phyloP scores from a whole-genome alignment of 2,329 filamentous ascomycete species.

The Alternaria sp. region DNA sequence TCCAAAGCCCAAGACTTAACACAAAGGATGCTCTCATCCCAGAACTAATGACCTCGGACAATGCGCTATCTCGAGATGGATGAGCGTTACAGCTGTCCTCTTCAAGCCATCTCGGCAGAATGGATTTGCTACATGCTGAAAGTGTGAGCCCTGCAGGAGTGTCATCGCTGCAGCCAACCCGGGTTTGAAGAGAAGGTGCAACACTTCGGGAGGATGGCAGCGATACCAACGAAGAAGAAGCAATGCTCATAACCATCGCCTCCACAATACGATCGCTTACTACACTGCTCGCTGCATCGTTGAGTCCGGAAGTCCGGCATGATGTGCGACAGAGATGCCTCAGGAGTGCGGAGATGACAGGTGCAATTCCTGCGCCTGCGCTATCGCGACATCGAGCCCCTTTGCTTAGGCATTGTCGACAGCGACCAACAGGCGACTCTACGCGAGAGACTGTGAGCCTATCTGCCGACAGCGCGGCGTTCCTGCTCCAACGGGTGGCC shows the following conservation, averaged over 20 bases:
- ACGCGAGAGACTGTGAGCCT: not conserved
- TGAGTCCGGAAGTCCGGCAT: not conserved
- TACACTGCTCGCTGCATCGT: not conserved
- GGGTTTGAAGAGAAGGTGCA: not conserved
- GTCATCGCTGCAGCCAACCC: not conserved
- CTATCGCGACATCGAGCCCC: not conserved
- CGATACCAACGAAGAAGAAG: not conserved
- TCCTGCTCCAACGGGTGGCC: constrained; percentile 9
- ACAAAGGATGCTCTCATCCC: not conserved
- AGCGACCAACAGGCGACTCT: not conserved
- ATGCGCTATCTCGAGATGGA: not conserved
- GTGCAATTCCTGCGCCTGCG: not conserved
- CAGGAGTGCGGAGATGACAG: not conserved
- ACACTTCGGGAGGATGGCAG: not conserved
- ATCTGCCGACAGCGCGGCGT: constrained; percentile 6
- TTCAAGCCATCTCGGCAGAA: not conserved
- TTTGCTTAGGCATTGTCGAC: not conserved
- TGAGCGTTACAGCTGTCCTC: not conserved
- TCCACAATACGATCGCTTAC: not conserved
- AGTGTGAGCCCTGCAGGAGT: not conserved
- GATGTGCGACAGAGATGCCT: not conserved
- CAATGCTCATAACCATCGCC: not conserved
- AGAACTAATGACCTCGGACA: not conserved
- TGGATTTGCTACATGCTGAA: not conserved
- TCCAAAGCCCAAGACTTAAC: not conserved